Evolutionary conservation across 345 rosid genomes (phyloP).

Genomic region (Ricinus communis): DNA sequence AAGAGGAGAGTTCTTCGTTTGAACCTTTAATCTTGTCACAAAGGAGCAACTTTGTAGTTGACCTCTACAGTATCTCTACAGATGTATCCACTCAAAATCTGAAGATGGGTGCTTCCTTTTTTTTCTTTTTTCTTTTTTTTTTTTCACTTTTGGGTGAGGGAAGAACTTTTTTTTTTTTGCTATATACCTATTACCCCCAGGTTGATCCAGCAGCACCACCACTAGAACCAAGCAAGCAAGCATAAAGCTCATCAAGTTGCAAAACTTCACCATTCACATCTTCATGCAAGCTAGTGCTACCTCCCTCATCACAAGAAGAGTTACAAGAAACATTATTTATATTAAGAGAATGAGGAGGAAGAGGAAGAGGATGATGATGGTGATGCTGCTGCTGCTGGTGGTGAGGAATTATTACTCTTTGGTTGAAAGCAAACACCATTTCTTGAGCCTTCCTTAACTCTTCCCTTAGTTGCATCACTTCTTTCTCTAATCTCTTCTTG

Average conservation of each 20-base stretch:
- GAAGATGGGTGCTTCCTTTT: background rate
- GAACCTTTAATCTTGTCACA: too few relatives aligned
- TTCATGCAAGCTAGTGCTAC: constrained; percentile 32
- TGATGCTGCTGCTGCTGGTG: background rate
- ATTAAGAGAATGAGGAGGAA: background rate
- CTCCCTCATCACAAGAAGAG: constrained; percentile 42
- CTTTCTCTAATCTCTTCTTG: constrained; percentile 59
- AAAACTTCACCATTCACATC: constrained; percentile 32
- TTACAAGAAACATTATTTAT: constrained; percentile 25
- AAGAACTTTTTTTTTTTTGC: background rate
- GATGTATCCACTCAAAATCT: background rate
- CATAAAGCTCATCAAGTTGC: constrained; percentile 69
- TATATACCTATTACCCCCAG: constrained; percentile 25
- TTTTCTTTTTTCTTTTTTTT: background rate
- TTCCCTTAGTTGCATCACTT: constrained; percentile 57
- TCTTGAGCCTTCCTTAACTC: constrained; percentile 59
- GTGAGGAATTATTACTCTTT: constrained; percentile 5
- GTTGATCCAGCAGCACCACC: constrained; percentile 34
- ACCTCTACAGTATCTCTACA: too few relatives aligned
- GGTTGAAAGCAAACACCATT: constrained; percentile 34
- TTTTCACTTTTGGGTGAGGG: background rate
- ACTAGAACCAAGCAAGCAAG: constrained; percentile 47
- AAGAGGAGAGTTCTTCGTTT: too few relatives aligned
- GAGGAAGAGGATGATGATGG: constrained; percentile 1
- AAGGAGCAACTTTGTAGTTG: too few relatives aligned